A percentile compares a stretch with the other conserved stretches of the same genome.
Evolutionary conservation across 192 early-diverging fungal genomes (phyloP).

Genomic region (Linnemannia exigua): DNA sequence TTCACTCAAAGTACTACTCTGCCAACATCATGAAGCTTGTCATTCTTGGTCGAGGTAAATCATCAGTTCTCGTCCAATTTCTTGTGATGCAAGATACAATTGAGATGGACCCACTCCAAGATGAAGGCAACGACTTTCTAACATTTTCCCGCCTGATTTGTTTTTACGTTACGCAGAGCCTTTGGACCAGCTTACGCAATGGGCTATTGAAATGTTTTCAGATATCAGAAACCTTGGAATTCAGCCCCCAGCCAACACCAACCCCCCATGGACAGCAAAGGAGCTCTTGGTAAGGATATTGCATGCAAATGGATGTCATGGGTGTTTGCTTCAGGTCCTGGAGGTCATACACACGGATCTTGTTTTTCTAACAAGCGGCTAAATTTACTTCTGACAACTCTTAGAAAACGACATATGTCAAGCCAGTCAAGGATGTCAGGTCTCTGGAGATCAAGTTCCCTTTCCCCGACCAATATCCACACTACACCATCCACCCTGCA

Average conservation of each 20-base stretch:
- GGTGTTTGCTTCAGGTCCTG: no score
- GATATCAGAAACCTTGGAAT: slow-evolving; percentile 81
- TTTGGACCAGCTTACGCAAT: slow-evolving; percentile 86
- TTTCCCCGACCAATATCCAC: slow-evolving; percentile 82
- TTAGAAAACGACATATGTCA: slow-evolving; percentile 77
- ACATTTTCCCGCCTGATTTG: background rate
- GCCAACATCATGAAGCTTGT: slow-evolving; percentile 97
- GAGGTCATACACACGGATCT: background rate
- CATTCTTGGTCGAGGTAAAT: slow-evolving; percentile 81
- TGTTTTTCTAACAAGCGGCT: background rate
- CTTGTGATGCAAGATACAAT: background rate
- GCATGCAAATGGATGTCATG: background rate
- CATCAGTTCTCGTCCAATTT: background rate
- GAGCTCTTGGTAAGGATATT: slow-evolving; percentile 71
- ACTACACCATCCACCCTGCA: slow-evolving; percentile 72
- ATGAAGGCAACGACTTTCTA: background rate
- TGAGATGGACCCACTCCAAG: background rate
- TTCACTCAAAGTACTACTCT: slow-evolving; percentile 92
- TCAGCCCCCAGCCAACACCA: slow-evolving; percentile 77
- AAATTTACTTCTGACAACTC: background rate
- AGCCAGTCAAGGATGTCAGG: slow-evolving; percentile 88
- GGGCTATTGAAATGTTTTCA: slow-evolving; percentile 87
- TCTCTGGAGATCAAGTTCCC: slow-evolving; percentile 87
- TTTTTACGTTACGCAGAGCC: slow-evolving; percentile 70
- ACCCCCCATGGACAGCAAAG: slow-evolving; percentile 77